Conservation (phyloP, 257 asterid genomes). For the Lavandula angustifolia region DNA sequence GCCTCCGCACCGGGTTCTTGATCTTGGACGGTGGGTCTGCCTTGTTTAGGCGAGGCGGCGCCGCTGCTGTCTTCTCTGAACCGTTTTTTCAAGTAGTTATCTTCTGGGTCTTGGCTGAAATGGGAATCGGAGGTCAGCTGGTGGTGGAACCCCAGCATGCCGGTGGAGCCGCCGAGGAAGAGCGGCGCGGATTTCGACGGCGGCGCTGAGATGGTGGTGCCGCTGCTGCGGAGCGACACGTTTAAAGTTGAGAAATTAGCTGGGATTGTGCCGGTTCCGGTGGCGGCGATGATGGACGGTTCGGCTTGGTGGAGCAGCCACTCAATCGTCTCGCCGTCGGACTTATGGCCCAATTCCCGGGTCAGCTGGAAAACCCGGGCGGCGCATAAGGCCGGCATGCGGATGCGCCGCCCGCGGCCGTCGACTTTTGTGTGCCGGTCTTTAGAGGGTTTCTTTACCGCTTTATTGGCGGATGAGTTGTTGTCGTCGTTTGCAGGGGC, state of each 20-base stretch:
- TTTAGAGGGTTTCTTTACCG: conserved; percentile 43
- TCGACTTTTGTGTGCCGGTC: conserved; percentile 44
- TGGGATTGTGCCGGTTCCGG: conserved; percentile 65
- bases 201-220: conserved; percentile 66
- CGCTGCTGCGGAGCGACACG: conserved; percentile 61
- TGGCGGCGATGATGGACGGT: conserved; percentile 54
- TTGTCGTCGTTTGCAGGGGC: too few relatives aligned
- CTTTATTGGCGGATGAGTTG: too few relatives aligned
- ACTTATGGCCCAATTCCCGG: conserved; percentile 51
- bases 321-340: conserved; percentile 60
- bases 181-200: conserved; percentile 59
- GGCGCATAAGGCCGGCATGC: conserved; percentile 65
- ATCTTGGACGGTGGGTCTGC: neutral
- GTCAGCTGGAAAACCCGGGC: conserved; percentile 62
- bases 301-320: conserved; percentile 63
- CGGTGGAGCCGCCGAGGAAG: conserved; percentile 55
- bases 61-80: conserved; percentile 44
- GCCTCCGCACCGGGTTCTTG: conserved; percentile 45
- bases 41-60: neutral
- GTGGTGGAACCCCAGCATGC: conserved; percentile 69
- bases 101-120: conserved; percentile 51
- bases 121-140: conserved; percentile 40
- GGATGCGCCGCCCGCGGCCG: conserved; percentile 48
- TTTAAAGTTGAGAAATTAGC: conserved; percentile 73
- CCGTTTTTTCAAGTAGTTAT: conserved; percentile 54